Conservation (phyloP, 495 filamentous ascomycete species). For the Baudoinia panamericana region DNA sequence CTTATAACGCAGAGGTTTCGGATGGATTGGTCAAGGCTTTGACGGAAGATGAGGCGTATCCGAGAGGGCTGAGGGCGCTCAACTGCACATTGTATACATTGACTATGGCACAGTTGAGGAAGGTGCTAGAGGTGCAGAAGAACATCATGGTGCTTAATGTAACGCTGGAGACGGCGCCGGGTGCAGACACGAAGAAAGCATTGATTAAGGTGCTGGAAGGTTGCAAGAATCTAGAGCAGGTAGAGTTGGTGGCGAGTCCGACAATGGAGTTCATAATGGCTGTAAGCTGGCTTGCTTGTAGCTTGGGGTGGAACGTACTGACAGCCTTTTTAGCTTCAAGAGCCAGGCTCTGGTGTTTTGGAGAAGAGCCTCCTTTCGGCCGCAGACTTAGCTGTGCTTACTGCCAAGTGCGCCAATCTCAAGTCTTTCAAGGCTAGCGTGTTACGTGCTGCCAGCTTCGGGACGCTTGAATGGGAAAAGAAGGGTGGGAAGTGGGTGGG, state of each 20-base stretch:
- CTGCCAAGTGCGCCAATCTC: constrained; percentile 18
- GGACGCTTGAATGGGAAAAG: constrained; percentile 18
- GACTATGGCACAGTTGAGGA: constrained; percentile 11
- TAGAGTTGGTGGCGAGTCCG: constrained; percentile 23
- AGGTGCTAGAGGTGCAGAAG: constrained; percentile 20
- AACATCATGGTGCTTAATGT: constrained; percentile 21
- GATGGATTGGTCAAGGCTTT: constrained; percentile 11
- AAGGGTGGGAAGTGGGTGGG: constrained; percentile 20
- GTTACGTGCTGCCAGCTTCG: constrained; percentile 17
- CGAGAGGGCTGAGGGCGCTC: constrained; percentile 22
- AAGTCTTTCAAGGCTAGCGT: constrained; percentile 18
- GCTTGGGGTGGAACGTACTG: too few species aligned
- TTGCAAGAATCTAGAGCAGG: constrained; percentile 21
- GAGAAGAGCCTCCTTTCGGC: constrained; percentile 15
- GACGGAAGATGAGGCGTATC: constrained; percentile 19
- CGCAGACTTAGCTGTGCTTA: constrained; percentile 16
- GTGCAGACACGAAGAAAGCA: constrained; percentile 18
- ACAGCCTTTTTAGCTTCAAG: constrained; percentile 17
- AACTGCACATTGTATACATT: constrained; percentile 25
- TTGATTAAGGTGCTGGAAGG: constrained; percentile 14
- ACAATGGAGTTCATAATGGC: constrained; percentile 21
- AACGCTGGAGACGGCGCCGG: constrained; percentile 18
- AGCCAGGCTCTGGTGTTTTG: constrained; percentile 13
- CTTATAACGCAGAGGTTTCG: constrained; percentile 17
- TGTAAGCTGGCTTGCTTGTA: constrained; percentile 9